phyloP scores from a whole-genome alignment of 2,329 filamentous ascomycete genomes.

The Colletotrichum spinosum region DNA sequence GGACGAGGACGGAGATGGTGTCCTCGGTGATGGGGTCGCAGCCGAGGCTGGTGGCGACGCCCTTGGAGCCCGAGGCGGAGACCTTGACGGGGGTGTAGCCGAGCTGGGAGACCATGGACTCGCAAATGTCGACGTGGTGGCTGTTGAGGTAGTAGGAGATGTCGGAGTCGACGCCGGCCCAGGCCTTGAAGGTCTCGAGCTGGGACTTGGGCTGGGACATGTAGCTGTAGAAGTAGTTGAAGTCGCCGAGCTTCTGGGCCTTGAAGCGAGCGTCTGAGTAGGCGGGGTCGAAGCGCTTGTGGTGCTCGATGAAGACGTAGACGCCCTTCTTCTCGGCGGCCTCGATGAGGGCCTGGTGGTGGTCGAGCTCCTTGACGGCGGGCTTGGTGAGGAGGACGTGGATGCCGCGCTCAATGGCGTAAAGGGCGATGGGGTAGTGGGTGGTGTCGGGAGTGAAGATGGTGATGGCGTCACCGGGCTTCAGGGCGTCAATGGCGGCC shows the following conservation, averaged over 20 bases:
- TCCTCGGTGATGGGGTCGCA: conserved; percentile 88
- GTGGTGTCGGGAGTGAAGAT: conserved; percentile 97
- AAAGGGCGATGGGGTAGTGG: conserved; percentile 91
- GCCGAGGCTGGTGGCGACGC: conserved; percentile 81
- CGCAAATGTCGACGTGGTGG: conserved; percentile 92
- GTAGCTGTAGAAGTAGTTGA: conserved; percentile 99
- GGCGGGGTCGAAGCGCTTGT: conserved; percentile 95
- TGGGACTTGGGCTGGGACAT: conserved; percentile 95
- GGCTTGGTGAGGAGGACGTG: conserved; percentile 96
- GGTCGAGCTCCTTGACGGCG: conserved; percentile 83
- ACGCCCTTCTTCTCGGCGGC: conserved; percentile 80
- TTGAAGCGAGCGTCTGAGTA: conserved; percentile 89
- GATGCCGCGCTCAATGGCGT: conserved; percentile 87
- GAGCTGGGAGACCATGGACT: conserved; percentile 83
- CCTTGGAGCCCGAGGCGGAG: conserved; percentile 80
- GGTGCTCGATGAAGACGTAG: conserved; percentile 94
- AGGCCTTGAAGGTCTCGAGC: conserved; percentile 93
- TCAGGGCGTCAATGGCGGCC: conserved; percentile 84
- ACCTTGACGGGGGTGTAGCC: conserved; percentile 84
- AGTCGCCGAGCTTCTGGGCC: conserved; percentile 84
- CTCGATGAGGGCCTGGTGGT: conserved; percentile 82
- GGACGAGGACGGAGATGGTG: conserved; percentile 90
- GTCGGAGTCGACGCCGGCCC: conserved; percentile 91
- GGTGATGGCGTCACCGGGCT: conserved; percentile 87
- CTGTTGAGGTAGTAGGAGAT: conserved; percentile 97